Conservation (phyloP, 192 early-diverging fungal genomes). For the Podila verticillata region DNA sequence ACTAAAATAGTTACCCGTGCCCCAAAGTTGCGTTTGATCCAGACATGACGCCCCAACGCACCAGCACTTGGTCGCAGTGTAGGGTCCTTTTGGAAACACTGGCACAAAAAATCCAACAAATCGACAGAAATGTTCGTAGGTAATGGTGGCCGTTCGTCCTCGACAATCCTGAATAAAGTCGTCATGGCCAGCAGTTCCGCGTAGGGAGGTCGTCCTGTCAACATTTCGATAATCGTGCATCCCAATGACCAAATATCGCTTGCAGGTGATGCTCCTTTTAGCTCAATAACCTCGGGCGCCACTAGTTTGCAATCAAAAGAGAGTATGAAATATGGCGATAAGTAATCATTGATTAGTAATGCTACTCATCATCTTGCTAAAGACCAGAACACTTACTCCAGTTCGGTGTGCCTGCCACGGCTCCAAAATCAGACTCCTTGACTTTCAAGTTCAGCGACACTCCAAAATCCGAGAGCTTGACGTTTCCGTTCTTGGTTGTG, state of each 20-base stretch:
- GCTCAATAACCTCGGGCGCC: slow-evolving; percentile 93
- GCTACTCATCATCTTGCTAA: no score
- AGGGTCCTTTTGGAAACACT: slow-evolving; percentile 89
- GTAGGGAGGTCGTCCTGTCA: slow-evolving; percentile 95
- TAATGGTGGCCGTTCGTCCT: slow-evolving; percentile 88
- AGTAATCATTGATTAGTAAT: background rate
- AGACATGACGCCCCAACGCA: slow-evolving; percentile 78
- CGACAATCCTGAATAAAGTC: slow-evolving; percentile 94
- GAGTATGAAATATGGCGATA: background rate
- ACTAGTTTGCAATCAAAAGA: slow-evolving; percentile 35
- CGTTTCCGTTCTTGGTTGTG: slow-evolving; percentile 94
- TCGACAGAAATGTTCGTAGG: slow-evolving; percentile 83
- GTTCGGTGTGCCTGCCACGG: slow-evolving; percentile 85
- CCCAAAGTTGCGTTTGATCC: slow-evolving; percentile 70
- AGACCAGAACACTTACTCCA: slow-evolving; percentile 64
- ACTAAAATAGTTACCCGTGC: slow-evolving; percentile 20
- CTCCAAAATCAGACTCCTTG: slow-evolving; percentile 71
- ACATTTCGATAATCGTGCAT: slow-evolving; percentile 92
- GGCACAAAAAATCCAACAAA: slow-evolving; percentile 81
- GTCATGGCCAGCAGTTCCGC: slow-evolving; percentile 86
- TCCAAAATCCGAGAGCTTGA: slow-evolving; percentile 97
- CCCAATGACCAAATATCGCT: slow-evolving; percentile 97
- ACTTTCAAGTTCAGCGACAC: slow-evolving; percentile 86
- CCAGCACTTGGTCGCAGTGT: slow-evolving; percentile 74
- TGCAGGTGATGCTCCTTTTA: slow-evolving; percentile 85